Conservation (phyloP, 495 filamentous ascomycete species). For the Rusavskia elegans region DNA sequence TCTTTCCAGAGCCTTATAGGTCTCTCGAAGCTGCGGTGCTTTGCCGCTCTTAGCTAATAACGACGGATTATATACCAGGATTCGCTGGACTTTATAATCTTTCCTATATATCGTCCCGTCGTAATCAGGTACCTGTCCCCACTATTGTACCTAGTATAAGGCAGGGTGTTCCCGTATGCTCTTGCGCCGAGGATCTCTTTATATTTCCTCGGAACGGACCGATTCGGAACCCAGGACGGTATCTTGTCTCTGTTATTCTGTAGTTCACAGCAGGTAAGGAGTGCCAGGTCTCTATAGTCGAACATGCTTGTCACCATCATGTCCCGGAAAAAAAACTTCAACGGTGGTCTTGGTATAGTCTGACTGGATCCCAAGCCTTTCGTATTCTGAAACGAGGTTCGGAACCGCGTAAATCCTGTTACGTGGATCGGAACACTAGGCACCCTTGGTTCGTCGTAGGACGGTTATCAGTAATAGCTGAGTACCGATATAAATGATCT, state of each 20-base stretch:
- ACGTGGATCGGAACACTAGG: not conserved
- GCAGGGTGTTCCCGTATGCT: not conserved
- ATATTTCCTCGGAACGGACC: not conserved
- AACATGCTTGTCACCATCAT: not conserved
- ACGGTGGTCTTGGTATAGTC: not conserved
- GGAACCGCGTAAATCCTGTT: slow-evolving; percentile 1
- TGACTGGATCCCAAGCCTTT: not conserved
- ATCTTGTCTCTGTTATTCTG: not conserved
- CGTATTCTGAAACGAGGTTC: not conserved
- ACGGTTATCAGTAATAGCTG: not conserved
- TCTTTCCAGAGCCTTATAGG: not conserved
- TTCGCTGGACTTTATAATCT: not conserved
- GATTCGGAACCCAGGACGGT: not conserved
- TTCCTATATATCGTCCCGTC: not conserved
- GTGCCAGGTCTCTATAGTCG: not conserved
- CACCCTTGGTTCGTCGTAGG: not conserved
- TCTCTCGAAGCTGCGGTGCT: too few species aligned
- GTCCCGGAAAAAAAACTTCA: not conserved
- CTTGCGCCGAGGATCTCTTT: not conserved
- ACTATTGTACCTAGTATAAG: not conserved
- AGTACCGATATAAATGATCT: not conserved
- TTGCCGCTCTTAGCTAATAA: not conserved
- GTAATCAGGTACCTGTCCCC: not conserved
- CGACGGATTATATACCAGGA: too few species aligned
- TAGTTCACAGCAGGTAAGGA: not conserved